Percentiles rank a stretch among this genome's conserved stretches.
Conservation (phyloP, 164 flowering plant genomes). For the Vitis vinifera region DNA sequence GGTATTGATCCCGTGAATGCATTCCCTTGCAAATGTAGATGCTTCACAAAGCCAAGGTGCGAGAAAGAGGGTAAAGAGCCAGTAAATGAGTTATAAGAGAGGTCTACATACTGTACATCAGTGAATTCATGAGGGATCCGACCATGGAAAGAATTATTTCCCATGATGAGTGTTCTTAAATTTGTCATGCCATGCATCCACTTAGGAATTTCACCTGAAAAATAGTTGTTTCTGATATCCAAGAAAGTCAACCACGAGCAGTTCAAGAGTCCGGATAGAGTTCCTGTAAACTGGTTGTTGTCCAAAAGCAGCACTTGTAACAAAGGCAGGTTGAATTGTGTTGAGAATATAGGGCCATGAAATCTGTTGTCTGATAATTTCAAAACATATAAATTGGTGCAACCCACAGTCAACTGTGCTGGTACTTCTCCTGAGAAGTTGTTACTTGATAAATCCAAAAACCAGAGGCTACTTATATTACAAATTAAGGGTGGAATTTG, state of each 20-base stretch:
- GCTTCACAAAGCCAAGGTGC: neutral
- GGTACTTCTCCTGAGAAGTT: neutral
- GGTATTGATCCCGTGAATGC: neutral
- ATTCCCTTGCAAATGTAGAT: constrained; percentile 5
- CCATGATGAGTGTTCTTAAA: neutral
- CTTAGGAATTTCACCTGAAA: too few relatives aligned
- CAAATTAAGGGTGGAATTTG: constrained; percentile 1
- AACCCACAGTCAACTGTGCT: neutral
- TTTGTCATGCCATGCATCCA: neutral
- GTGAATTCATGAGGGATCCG: neutral
- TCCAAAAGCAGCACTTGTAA: neutral
- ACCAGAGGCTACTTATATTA: neutral
- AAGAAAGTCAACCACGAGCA: too few relatives aligned
- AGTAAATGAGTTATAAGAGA: neutral
- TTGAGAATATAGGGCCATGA: neutral
- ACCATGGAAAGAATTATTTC: constrained; percentile 1
- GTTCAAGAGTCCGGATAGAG: too few relatives aligned
- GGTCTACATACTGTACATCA: neutral
- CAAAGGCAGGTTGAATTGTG: neutral
- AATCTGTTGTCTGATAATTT: neutral
- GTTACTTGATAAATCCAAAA: neutral
- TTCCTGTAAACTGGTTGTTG: neutral
- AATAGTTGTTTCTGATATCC: too few relatives aligned
- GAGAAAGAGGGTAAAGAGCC: neutral
- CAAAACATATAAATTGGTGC: neutral